Base-by-base conservation (phyloP, 768 basidiomycete genomes). In the Kwoniella dejecticola region DNA sequence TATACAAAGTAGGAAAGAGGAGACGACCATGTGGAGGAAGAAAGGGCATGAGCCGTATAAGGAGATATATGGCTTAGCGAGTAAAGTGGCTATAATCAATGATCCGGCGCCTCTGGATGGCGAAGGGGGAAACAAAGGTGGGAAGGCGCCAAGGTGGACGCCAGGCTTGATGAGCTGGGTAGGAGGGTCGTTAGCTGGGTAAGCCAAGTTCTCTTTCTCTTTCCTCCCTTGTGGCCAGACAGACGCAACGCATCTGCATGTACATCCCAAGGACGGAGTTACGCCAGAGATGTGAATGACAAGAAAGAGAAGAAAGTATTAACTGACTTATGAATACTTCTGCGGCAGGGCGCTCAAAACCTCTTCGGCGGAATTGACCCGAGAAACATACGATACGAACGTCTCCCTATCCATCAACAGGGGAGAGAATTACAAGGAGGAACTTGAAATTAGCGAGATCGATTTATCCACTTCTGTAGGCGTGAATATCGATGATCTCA, bases 111-210 rank as follows among this genome's bases (percentile, higher is more conserved):
- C 79, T 15, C 44, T 86, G 2, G 67, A 68, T 41, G 69, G 60
- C 2, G 56, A 41, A 4, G 66, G 44, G n/a, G 48, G 48, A 0
- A 87, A 87, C 10, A 49, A 23, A 26, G 87, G 86, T 1, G 94
- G 92, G 1, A 88, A 86, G 67, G 92, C 91, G 0, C 94, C 95
- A 0, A 88, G 89, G 0, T 97, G 95, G 79, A 81, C 87, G 3
- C 89, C 92, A 1, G 86, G 87, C 0, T 82, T 86, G 31, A 82
- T 94, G 80, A 84, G 88, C 0, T 99, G 95, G 95, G 86, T 99
- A 11, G 95, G 95, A 3, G 95, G 91, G 0, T 92, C 90, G 21
- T 76, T 98, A 19, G 91, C 93, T 2, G 95, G 94, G 88, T 92
- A 78, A 65, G 87, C 83, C 2, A 6, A 21, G 36, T 21, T 4